Percentiles rank a stretch among this genome's conserved stretches.
These are phyloP conservation scores for Gamarada debralockiae DNA, from an alignment of 495 filamentous ascomycete species.

Conservation along the genomic window DNA sequence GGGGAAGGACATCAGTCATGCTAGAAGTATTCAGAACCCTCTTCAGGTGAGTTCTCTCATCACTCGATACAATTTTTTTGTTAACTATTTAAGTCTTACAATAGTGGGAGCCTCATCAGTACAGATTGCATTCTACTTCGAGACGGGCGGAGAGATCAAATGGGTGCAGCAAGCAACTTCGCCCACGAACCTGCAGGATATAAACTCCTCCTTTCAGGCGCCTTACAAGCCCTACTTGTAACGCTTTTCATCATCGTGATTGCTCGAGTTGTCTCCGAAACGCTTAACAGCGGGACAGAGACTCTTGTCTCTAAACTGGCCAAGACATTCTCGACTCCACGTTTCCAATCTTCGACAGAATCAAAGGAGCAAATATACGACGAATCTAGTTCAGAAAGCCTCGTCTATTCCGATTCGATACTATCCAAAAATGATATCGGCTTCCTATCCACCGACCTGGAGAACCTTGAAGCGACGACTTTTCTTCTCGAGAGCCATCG, in stretches of 20 bases:
- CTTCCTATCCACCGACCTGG: no score
- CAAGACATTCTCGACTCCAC: not conserved
- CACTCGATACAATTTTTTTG: not conserved
- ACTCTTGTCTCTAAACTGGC: not conserved
- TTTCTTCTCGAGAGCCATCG: no score
- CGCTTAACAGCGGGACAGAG: not conserved
- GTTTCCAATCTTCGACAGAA: not conserved
- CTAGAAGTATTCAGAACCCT: not conserved
- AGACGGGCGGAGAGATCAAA: slow-evolving; percentile 4
- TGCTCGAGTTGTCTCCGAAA: not conserved
- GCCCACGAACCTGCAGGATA: not conserved
- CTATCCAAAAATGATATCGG: not conserved
- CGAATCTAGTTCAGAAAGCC: no score
- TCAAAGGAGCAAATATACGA: not conserved
- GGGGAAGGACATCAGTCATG: not conserved
- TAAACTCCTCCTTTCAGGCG: not conserved
- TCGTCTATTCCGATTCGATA: not conserved
- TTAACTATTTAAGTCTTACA: not conserved
- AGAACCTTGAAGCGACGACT: no score
- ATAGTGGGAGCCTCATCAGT: slow-evolving; percentile 6
- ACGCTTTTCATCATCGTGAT: not conserved
- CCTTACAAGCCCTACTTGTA: not conserved
- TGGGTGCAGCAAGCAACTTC: slow-evolving; percentile 3
- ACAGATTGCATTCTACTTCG: slow-evolving; percentile 2
- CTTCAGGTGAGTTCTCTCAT: no score